Evolutionary conservation across 257 asterid genomes (phyloP), one percentile per base, ranked within the genome.

Genomic region (Nicotiana tomentosiformis): DNA sequence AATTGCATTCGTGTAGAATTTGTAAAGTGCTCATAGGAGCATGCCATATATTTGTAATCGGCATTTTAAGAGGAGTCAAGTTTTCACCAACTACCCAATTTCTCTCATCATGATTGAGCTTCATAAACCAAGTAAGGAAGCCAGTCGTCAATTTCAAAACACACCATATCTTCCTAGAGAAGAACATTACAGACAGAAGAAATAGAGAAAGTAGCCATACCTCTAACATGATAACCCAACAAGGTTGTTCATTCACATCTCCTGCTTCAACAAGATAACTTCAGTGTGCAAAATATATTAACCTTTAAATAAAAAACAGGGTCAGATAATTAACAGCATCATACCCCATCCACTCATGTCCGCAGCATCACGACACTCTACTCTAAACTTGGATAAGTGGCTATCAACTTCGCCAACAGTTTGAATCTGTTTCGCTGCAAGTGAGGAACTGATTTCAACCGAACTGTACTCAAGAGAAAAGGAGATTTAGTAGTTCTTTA

Each of bases 161-260:
- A 72, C 39, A 70, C 35, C 79, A 72, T 46, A 46, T 7, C 49
- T 72, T 23, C 23, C 61, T 14, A 72, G 18, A 11, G 18, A 53
- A 43, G 35, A 70, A 43, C 37, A 72, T 46, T 5, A 70, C 23
- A 43, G 11, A 5, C 6, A 20, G 17, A n/a, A 12, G 58, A 72
- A 66, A 49, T 62, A 70, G 60, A 61, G 33, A n/a, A 33, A 64
- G 26, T 16, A 49, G 30, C 58, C 66, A 84, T 89, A 96, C 99
- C 99, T 96, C 99, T 72, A 96, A 77, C 98, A 94, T 94, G 82
- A 96, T 94, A 84, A 96, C 98, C 99, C 99, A 96, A 83, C 99
- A 96, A 80, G 98, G 98, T 84, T 94, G 95, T 77, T 91, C 86
- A 70, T 93, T 94, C 37, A 66, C 84, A 17, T 82, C 86, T 80